Evolutionary conservation across 192 early-diverging fungal genomes (phyloP), one percentile per base, ranked within the genome.

Genomic region (Coemansia sp.): DNA sequence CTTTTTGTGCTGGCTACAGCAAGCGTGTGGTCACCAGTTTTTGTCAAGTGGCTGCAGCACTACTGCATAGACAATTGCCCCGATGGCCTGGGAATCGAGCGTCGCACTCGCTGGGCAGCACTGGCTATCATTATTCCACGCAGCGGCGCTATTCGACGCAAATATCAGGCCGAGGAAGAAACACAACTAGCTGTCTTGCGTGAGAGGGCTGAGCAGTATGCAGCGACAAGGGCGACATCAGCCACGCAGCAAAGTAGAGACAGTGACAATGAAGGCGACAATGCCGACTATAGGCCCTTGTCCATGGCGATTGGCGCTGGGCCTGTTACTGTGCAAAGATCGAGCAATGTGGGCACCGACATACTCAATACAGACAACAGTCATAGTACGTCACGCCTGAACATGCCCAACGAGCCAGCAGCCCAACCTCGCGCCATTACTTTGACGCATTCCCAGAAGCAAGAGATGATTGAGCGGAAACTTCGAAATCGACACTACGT

Each of bases 21-120:
- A 29, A 73, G 44, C 43, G 36, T 83, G 62, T 76, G 76, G 76
- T 68, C 71, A 44, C 66, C 73, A 0, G 41, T 66, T 1, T 22
- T 72, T 41, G 74, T 70, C 13, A 64, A 70, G 43, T 6, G 24
- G 27, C 49, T 79, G 22, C 73, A 83, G 36, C 62, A 75, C 47
- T 72, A 76, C 33, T 83, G 73, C 44, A 50, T 73, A 0, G 68
- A 70, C 49, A 72, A 78, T 47, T 64, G 68, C 20, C 81, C 81
- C 3, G 68, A 83, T 7, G 81, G 76, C 43, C 39, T 79, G 58
- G 81, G 81, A 63, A 76, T 83, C 10, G 81, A 79, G 58, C 75
- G 75, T 16, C 62, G 55, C 12, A 18, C 61, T 46, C 75, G 80
- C 22, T 64, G 61, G 57, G 43, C 53, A 29, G 80, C 80, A 13